A percentile compares a stretch with the other conserved stretches of the same genome.
These are phyloP conservation scores for Cornus suecica DNA, from an alignment of 148 eudicot genomes.

Conservation along the genomic window DNA sequence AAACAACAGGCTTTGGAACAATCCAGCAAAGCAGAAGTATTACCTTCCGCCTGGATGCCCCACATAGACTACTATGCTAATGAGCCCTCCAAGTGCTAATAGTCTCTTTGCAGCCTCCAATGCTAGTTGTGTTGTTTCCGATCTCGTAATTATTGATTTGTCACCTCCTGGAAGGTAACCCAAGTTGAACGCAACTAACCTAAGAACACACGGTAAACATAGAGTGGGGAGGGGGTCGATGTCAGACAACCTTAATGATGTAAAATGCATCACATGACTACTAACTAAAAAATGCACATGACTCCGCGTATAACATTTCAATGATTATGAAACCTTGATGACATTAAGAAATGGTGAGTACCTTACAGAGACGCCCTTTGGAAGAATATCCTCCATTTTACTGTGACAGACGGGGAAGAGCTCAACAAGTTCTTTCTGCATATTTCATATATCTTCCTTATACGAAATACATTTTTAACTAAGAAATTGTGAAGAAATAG, in stretches of 20 bases:
- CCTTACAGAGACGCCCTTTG: conserved; percentile 57
- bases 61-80: conserved; percentile 70
- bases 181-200: conserved; percentile 97
- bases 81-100: conserved; percentile 70
- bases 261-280: neutral
- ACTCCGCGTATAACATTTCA: neutral
- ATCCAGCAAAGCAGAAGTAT: conserved; percentile 1
- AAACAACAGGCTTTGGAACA: neutral
- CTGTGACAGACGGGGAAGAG: conserved; percentile 70
- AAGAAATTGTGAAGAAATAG: no score
- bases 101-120: conserved; percentile 68
- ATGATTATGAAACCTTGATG: neutral
- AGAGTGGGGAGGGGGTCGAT: neutral
- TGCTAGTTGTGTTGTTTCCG: conserved; percentile 67
- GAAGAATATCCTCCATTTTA: conserved; percentile 73
- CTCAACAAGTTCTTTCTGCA: conserved; percentile 68
- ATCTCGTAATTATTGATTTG: conserved; percentile 58
- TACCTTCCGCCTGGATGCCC: conserved; percentile 99
- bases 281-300: neutral
- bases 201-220: conserved; percentile 11
- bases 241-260: neutral
- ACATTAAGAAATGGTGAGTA: conserved; percentile 17
- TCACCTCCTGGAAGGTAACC: conserved; percentile 97
- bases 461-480: no score
- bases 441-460: neutral